Conservation (phyloP, 257 asterid genomes). For the Ophiorrhiza pumila region DNA sequence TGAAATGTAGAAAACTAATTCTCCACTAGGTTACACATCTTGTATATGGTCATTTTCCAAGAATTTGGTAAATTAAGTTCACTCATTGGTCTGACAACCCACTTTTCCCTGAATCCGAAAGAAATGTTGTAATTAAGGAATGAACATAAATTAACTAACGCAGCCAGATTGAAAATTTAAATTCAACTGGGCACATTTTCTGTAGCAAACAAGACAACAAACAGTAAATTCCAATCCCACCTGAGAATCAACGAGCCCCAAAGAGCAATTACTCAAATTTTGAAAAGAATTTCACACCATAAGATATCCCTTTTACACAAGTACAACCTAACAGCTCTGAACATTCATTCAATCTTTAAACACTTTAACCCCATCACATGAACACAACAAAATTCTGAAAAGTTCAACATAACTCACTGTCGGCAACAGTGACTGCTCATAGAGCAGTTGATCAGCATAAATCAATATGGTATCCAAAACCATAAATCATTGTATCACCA, state of each 20-base stretch:
- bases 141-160: not conserved
- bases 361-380: not conserved
- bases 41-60: not conserved
- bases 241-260: not conserved
- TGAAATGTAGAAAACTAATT: not conserved
- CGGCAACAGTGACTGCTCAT: slow-evolving; percentile 1
- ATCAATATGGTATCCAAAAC: slow-evolving; percentile 1
- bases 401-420: not conserved
- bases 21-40: not conserved
- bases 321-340: not conserved
- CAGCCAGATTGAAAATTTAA: not conserved
- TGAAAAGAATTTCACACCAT: not conserved
- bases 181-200: not conserved
- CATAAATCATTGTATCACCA: not conserved
- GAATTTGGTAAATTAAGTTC: not conserved
- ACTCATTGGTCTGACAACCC: not conserved
- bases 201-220: not conserved
- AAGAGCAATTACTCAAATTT: not conserved
- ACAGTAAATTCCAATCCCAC: not conserved
- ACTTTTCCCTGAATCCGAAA: not conserved
- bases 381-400: not conserved
- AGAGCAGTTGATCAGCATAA: not conserved
- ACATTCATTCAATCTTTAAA: not conserved
- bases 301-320: not conserved
- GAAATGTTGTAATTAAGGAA: not conserved